Percentiles rank a stretch among this genome's conserved stretches.
These are phyloP conservation scores for Saccharomycopsis crataegensis DNA, from an alignment of 1,139 yeast species.

Conservation along the genomic window DNA sequence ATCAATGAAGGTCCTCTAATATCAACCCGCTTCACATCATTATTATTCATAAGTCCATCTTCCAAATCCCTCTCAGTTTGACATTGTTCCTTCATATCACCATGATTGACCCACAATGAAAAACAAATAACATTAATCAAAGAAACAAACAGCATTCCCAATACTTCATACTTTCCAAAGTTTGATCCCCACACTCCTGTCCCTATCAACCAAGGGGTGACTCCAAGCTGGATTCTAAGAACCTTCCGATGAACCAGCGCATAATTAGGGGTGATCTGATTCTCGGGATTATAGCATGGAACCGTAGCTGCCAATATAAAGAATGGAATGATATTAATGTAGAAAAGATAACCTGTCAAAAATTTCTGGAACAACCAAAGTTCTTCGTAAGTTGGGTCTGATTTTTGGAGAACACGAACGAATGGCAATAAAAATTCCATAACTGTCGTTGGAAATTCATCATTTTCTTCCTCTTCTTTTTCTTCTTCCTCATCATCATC, in stretches of 20 bases:
- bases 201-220: constrained; percentile 2
- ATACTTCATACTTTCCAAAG: background rate
- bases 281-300: constrained; percentile 1
- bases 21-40: background rate
- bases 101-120: background rate
- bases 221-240: constrained; percentile 1
- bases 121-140: background rate
- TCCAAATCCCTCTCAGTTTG: too few species aligned
- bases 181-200: background rate
- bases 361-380: background rate
- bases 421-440: constrained; percentile 8
- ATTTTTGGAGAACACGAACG: background rate
- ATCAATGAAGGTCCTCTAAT: too few species aligned
- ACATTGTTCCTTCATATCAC: too few species aligned
- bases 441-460: background rate
- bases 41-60: background rate
- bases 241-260: background rate
- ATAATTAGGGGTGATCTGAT: background rate
- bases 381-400: background rate
- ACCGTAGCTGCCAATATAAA: constrained; percentile 6
- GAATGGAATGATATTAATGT: constrained; percentile 9
- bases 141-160: background rate
- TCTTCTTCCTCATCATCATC: too few species aligned
- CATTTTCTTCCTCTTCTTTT: background rate
- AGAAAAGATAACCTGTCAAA: background rate